Evolutionary conservation across 2,329 filamentous ascomycete genomes (phyloP), one percentile per base, ranked within the genome.

Genomic region (Alternaria hordeiaustralica): DNA sequence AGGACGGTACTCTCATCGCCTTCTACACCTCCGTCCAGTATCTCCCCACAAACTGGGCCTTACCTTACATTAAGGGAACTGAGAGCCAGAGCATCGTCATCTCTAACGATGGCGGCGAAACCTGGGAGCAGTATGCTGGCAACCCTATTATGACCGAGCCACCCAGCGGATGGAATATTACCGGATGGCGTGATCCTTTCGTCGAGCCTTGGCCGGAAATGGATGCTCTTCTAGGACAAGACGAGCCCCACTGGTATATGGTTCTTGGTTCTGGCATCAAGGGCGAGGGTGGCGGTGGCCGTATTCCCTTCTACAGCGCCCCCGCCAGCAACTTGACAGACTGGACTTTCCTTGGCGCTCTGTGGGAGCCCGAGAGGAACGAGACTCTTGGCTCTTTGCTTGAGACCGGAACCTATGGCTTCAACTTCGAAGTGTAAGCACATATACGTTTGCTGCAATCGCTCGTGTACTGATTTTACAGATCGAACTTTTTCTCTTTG

Each of bases 11-110:
- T 6, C 78, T 85, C 3, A 76, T 83, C 12, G 70, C 79, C 13
- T 82, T 85, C 61, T 86, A 85, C 73, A 85, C 84, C 3, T 82
- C 81, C 3, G 82, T 84, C 4, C 79, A 78, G 7, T 70, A 81
- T 8, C 75, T 84, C 2, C 84, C 84, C 1, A 84, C 83, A 12
- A 80, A 77, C 60, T 85, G 82, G 82, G 66, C 70, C 6, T 70
- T 81, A n/a, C 78, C 78, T 1, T 85, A 85, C 63, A 75, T 74
- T 2, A 77, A 77, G 0, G 81, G 81, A 30, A 83, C 82, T 2
- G 84, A 86, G 67, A 82, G 78, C 2, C 84, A 85, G 61, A 80
- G 79, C 47, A 66, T 85, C 18, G 84, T 82, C 3, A 78, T 80
- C 21, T 83, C 81, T 12, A 76, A 74, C 18, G 83, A 85, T 55